Base-by-base conservation (phyloP, 2,329 filamentous ascomycete species). In the Fusarium sacchari region DNA sequence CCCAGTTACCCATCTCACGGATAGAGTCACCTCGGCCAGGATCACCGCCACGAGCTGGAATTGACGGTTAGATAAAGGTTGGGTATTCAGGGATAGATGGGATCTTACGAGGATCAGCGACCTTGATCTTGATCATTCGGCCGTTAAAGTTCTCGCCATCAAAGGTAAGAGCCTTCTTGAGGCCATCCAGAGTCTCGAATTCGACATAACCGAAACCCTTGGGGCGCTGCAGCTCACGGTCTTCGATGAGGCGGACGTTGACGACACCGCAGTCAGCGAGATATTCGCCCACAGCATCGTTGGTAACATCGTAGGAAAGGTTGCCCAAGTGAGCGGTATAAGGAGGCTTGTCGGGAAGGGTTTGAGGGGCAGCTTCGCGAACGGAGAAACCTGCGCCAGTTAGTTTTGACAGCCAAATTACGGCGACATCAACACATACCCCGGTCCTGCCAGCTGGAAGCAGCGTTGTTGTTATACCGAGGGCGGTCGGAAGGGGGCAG, bases 191-290 rank as follows among this genome's bases (percentile, higher is more conserved):
- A 58, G 91, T 92, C 75, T 88, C 91, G 80, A 99, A 99, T 83
- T 99, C 96, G 75, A 97, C 96, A 82, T 99, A 99, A 71, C 96
- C 96, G 79, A 99, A 99, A 55, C 96, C 96, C 87, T 99, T 99
- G 75, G 96, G 96, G 80, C 95, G 95, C 83, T 93, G 91, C 81
- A 96, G 93, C 82, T 97, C 88, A 81, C 96, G 96, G 84, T 99
- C 97, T 86, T 98, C 96, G 73, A 99, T 97, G 79, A 99, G 95
- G 79, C 96, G 94, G 75, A 99, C 94, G 81, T 91, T 98, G 75
- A 93, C 93, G 77, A 98, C 92, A 74, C 94, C 89, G 83, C 96
- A 98, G 64, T 88, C 94, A 59, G 88, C 85, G 81, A 99, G 97
- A 81, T 98, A 96, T 59, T 95, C 93, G 77, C 88, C 91, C 72